Evolutionary conservation across 1,284 basidiomycete species (phyloP).

Genomic region (Ceratorhiza oryzae-sativae): DNA sequence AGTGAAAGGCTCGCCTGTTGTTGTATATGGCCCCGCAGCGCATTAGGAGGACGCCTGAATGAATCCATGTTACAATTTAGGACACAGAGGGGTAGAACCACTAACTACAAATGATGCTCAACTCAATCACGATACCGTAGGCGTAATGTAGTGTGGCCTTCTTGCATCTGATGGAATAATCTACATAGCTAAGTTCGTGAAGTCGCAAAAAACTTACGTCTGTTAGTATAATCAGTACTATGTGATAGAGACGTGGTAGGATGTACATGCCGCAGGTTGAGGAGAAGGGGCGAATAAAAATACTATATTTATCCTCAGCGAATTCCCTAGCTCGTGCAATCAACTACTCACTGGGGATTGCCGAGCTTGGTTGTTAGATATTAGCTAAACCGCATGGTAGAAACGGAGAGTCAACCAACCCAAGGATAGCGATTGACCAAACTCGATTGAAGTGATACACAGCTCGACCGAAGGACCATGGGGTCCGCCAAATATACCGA

Average conservation of each 20-base stretch:
- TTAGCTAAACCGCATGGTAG: not conserved
- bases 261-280: not conserved
- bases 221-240: not conserved
- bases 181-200: not conserved
- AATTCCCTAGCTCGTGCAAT: too few species aligned
- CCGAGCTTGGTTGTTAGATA: not conserved
- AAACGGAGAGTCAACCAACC: not conserved
- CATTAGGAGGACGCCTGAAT: not conserved
- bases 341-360: not conserved
- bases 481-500: not conserved
- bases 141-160: not conserved
- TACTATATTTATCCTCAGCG: not conserved
- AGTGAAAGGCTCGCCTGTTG: not conserved
- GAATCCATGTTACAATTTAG: not conserved
- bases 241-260: not conserved
- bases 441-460: conserved; percentile 24
- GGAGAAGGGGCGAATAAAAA: not conserved
- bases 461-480: conserved; percentile 12
- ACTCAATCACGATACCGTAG: not conserved
- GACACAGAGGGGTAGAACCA: not conserved
- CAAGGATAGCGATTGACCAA: conserved; percentile 13
- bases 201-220: not conserved
- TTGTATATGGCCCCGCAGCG: conserved; percentile 1
- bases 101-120: conserved; percentile 1
- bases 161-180: not conserved